Evolutionary conservation across 768 basidiomycete species (phyloP).

Genomic region (Hericium coralloides): DNA sequence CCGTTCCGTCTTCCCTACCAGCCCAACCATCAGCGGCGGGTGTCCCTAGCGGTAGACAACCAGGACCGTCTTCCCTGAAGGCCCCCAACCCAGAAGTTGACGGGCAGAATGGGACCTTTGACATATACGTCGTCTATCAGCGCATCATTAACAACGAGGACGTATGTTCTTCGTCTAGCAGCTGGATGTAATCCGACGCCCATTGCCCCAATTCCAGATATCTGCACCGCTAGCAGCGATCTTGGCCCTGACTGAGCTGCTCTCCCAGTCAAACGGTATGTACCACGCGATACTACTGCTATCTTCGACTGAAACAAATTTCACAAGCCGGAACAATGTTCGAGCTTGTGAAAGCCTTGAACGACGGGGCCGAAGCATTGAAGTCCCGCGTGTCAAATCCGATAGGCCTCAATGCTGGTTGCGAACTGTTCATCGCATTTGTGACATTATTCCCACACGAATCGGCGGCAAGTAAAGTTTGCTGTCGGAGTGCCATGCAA

Average conservation of each 20-base stretch:
- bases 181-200: constrained; percentile 2
- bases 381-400: constrained; percentile 60
- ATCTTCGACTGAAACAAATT: constrained; percentile 5
- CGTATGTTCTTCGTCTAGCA: constrained; percentile 26
- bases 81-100: not conserved
- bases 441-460: constrained; percentile 80
- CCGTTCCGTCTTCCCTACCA: not conserved
- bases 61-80: not conserved
- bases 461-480: constrained; percentile 48
- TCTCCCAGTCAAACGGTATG: constrained; percentile 68
- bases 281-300: not conserved
- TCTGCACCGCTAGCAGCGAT: constrained; percentile 86
- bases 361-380: constrained; percentile 61
- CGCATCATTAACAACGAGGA: constrained; percentile 54
- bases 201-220: constrained; percentile 35
- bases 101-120: constrained; percentile 22
- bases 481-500: constrained; percentile 7
- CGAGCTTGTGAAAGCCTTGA: constrained; percentile 80
- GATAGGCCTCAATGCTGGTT: constrained; percentile 82
- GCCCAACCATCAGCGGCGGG: not conserved
- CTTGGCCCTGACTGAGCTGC: constrained; percentile 71
- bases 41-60: not conserved
- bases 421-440: constrained; percentile 85
- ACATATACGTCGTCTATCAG: constrained; percentile 47
- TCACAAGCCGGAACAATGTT: constrained; percentile 80